Base-by-base conservation (phyloP, 805 yeast genomes). In the Ogataea nitratoaversa region DNA sequence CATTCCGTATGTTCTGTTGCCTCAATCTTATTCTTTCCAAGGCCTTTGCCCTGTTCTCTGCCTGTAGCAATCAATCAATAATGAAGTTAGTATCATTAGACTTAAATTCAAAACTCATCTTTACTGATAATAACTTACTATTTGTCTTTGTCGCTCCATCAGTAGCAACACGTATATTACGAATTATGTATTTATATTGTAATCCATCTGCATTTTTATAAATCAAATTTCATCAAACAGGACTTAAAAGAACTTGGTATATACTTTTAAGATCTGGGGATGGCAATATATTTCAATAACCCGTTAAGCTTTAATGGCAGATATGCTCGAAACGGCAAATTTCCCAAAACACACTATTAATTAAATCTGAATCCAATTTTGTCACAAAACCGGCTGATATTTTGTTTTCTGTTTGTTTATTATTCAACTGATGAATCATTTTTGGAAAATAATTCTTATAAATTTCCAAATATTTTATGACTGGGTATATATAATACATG, bases 21-120 rank as follows among this genome's bases (percentile, higher is more conserved):
- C 72, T 65, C 35, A 68, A 67, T 46, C 72, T 67, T 27, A 83
- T 66, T 41, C 82, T 61, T 41, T 79, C 84, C 8, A 81, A 51
- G 0, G 89, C 88, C 39, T 69, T 69, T 32, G 71, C 68, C 46
- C 93, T 66, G 54, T 82, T 83, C 22, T 75, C 80, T 36, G 78
- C 85, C 85, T 79, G 12, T 20, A 18, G 5, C 20, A 22, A 40
- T 44, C 30, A 25, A 34, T 24, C 19, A 30, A 30, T 5, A 30
- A 30, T 14, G 25, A 23, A 8, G 25, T 8, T 8, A 23, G 11
- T 23, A 11, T 23, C 11, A 23, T 8, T 23, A 23, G 11, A 28
- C 14, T 28, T n/a, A n/a, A n/a, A n/a, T n/a, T n/a, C n/a, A n/a
- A n/a, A n/a, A n/a, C n/a, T n/a, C n/a, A n/a, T n/a, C n/a, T n/a